Percentiles rank a stretch among this genome's conserved stretches.
phyloP scores from a whole-genome alignment of 495 filamentous ascomycete genomes.

The Aspergillus ostianus region DNA sequence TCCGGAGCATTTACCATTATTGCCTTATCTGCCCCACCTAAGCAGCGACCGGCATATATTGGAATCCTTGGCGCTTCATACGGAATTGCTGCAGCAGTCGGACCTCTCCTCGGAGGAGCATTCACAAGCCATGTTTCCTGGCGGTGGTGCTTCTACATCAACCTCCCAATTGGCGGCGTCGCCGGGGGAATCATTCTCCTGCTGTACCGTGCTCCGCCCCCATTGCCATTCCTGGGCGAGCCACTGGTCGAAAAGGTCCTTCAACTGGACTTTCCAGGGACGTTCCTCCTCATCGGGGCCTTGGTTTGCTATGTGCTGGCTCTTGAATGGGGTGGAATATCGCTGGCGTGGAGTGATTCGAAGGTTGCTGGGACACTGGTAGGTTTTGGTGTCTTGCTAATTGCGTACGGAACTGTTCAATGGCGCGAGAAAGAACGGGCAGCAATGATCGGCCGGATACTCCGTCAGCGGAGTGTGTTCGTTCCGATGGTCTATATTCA shows the following conservation, averaged over 20 bases:
- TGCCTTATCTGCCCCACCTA: conserved; percentile 40
- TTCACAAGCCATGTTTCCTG: conserved; percentile 54
- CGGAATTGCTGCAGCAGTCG: conserved; percentile 36
- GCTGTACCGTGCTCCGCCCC: conserved; percentile 31
- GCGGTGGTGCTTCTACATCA: conserved; percentile 66
- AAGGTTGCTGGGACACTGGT: conserved; percentile 51
- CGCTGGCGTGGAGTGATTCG: conserved; percentile 45
- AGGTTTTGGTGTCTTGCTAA: conserved; percentile 42
- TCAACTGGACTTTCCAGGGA: conserved; percentile 41
- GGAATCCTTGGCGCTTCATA: not conserved
- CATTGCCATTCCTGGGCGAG: conserved; percentile 24
- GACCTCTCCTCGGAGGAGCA: conserved; percentile 58
- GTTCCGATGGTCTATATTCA: conserved; percentile 30
- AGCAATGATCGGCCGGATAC: conserved; percentile 46
- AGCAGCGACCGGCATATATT: conserved; percentile 25
- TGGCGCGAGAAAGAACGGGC: conserved; percentile 47
- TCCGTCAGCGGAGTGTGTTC: conserved; percentile 19
- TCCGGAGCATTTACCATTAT: conserved; percentile 56
- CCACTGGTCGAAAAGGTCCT: conserved; percentile 29
- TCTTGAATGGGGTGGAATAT: conserved; percentile 42
- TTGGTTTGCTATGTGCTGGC: conserved; percentile 51
- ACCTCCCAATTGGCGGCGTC: conserved; percentile 57
- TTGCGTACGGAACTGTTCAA: conserved; percentile 49
- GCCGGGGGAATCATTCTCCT: conserved; percentile 46
- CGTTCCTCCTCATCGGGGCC: conserved; percentile 42